Evolutionary conservation across 2,329 filamentous ascomycete genomes (phyloP), one percentile per base, ranked within the genome.

Genomic region (Ascochyta pisi): DNA sequence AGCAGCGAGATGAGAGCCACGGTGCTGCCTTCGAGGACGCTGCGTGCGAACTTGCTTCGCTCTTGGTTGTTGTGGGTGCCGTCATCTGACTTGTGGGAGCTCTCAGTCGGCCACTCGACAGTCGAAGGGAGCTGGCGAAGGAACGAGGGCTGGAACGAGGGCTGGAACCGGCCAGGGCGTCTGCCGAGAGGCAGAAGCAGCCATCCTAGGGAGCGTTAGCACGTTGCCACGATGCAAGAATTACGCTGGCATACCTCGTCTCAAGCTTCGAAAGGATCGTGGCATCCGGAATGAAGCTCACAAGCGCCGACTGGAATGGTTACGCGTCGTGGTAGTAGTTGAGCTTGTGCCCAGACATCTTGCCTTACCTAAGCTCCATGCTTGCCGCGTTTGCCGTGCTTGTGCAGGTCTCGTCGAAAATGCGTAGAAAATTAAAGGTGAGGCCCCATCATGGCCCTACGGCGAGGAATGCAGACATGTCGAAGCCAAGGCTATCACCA

Each of bases 11-110:
- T 71, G 8, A 73, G 59, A 10, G 72, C 71, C 34, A 74, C 67
- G 26, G 70, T 71, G 60, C 69, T 71, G 43, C 71, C 71, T 53
- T 74, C 70, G n/a, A 73, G 61, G 4, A 74, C 67, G 51, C 68
- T 73, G 6, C 69, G 59, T 1, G 67, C 62, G 41, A 71, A 72
- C 27, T 69, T 71, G 62, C 63, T 64, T 23, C 69, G 57, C 34
- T 70, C 68, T 29, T 66, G 61, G 13, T 65, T 65, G 0, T 50
- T 35, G 0, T 41, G 58, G 3, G 35, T 9, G 6, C 22, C n/a
- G 8, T 16, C 12, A 0, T 27, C 46, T 19, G 26, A 2, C 6
- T 42, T 42, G n/a, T 8, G 44, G 4, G 45, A 0, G 10, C 22
- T 43, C 15, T 27, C 35, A 4, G 24, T 31, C n/a, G 38, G 41